Evolutionary conservation across 345 rosid species (phyloP).

Genomic region (Eucalyptus globulus): DNA sequence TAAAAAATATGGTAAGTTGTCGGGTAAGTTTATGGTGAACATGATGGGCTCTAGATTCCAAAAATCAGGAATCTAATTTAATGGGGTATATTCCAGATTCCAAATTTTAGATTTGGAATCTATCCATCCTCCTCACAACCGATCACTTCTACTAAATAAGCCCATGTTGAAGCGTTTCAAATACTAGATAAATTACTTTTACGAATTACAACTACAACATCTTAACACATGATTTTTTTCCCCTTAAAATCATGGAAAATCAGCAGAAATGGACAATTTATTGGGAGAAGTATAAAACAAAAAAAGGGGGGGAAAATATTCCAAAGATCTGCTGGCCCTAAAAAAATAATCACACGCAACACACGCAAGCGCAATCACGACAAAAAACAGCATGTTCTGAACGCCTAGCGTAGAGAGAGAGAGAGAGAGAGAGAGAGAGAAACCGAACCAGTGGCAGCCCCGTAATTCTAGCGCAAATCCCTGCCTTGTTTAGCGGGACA

Average conservation of each 20-base stretch:
- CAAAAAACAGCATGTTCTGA: neutral
- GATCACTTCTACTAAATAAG: fast-evolving
- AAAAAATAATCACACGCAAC: neutral
- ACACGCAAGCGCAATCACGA: neutral
- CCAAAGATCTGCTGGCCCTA: neutral
- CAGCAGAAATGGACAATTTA: no score
- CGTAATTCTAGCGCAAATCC: neutral
- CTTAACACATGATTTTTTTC: no score
- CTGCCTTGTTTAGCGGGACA: neutral
- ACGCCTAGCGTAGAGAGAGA: no score
- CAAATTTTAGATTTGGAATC: fast-evolving
- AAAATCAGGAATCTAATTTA: no score
- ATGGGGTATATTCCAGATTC: fast-evolving
- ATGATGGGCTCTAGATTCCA: neutral
- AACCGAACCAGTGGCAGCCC: neutral
- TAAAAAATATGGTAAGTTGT: no score
- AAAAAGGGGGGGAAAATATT: neutral
- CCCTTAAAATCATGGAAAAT: no score
- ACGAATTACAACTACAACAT: no score
- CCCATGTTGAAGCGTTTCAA: no score
- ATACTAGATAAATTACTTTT: no score
- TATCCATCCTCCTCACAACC: no score
- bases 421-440: neutral
- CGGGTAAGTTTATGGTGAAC: fast-evolving
- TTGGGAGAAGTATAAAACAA: no score